phyloP scores from a whole-genome alignment of 2,329 filamentous ascomycete genomes.

The Diaporthe amygdali region DNA sequence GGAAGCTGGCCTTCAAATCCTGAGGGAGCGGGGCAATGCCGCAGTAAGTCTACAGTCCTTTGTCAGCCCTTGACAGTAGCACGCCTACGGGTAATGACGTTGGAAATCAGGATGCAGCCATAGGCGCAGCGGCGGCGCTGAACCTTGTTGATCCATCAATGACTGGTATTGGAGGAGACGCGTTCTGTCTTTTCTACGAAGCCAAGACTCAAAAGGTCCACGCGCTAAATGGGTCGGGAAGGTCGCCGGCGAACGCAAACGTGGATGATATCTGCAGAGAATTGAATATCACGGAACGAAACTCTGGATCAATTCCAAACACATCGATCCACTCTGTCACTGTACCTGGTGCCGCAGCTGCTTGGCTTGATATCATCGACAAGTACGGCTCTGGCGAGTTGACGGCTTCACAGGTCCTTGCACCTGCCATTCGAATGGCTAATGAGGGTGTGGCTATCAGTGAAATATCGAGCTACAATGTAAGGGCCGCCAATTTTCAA shows the following conservation, averaged over 20 bases:
- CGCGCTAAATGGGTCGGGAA: constrained; percentile 90
- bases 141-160: constrained; percentile 90
- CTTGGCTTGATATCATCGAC: constrained; percentile 21
- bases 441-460: constrained; percentile 53
- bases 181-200: constrained; percentile 91
- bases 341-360: constrained; percentile 58
- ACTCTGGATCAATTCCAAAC: constrained; percentile 69
- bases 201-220: constrained; percentile 79
- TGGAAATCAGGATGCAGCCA: constrained; percentile 76
- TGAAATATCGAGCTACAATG: constrained; percentile 72
- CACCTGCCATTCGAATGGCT: constrained; percentile 20
- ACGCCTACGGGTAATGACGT: constrained; percentile 20
- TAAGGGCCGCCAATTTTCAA: constrained; percentile 68
- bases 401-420: neutral
- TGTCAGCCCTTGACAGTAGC: neutral
- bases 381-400: constrained; percentile 12
- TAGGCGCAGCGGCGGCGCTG: constrained; percentile 85
- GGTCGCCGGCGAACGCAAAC: constrained; percentile 72
- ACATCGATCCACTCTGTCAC: constrained; percentile 79
- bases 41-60: constrained; percentile 64
- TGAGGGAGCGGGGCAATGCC: constrained; percentile 87
- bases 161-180: constrained; percentile 92
- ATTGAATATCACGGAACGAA: constrained; percentile 66
- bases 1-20: constrained; percentile 80
- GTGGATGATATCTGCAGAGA: constrained; percentile 73